A percentile compares a stretch with the other conserved stretches of the same genome.
phyloP scores from a whole-genome alignment of 345 rosid species.

The Linum usitatissimum region DNA sequence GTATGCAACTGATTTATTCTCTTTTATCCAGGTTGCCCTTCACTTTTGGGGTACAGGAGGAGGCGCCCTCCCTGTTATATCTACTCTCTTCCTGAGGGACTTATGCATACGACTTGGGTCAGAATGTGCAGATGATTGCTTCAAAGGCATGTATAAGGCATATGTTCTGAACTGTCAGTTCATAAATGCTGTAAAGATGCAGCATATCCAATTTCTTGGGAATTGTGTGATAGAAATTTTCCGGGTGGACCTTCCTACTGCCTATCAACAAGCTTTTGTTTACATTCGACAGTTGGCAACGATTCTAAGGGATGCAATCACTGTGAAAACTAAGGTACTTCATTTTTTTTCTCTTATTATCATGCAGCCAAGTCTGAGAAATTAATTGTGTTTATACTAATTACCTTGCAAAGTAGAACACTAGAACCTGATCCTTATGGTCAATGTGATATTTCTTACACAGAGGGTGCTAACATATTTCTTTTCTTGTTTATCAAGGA shows the following conservation, averaged over 20 bases:
- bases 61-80: conserved; percentile 71
- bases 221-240: conserved; percentile 80
- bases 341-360: conserved; percentile 1
- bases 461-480: neutral
- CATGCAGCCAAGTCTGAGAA: neutral
- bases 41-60: conserved; percentile 98
- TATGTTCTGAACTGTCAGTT: conserved; percentile 83
- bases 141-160: conserved; percentile 85
- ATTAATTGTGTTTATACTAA: too few relatives aligned
- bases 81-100: conserved; percentile 76
- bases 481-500: conserved; percentile 33
- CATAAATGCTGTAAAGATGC: conserved; percentile 65
- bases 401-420: neutral
- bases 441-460: too few relatives aligned
- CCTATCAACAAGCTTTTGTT: conserved; percentile 91
- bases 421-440: too few relatives aligned
- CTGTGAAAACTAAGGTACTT: conserved; percentile 79
- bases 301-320: conserved; percentile 77
- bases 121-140: conserved; percentile 75
- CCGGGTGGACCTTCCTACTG: conserved; percentile 69
- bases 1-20: neutral
- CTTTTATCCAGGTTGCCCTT: conserved; percentile 49
- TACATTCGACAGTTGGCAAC: conserved; percentile 78
- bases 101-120: conserved; percentile 69
- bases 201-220: conserved; percentile 74